Evolutionary conservation across 164 flowering plant species (phyloP), one percentile per base, ranked within the genome.

Genomic region (Magnolia sinica): DNA sequence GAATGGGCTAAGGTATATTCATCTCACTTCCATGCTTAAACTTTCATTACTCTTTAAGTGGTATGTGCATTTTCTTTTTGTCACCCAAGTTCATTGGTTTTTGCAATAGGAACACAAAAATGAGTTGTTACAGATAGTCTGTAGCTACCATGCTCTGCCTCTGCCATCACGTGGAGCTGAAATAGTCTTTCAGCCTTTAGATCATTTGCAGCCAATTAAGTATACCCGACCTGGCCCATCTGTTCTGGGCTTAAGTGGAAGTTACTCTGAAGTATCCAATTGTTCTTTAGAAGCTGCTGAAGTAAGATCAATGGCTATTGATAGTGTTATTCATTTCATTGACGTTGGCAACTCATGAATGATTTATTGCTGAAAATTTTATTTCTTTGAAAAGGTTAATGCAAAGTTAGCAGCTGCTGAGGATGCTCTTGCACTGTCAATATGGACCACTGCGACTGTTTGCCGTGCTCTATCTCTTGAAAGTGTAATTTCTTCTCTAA

Each of bases 401-500:
- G 85, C 82, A 50, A 88, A 86, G 86, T 83, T 93, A 82, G 94
- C 91, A 63, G 87, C 91, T 81, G 94, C 93, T 23, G 99, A 96
- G 85, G 97, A 94, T 87, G 93, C 96, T 82, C 76, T 77, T 84
- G 84, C 94, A 63, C 87, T 96, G 37, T 92, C 99, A 24, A 76
- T 89, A 72, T 96, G 98, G 99, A 84, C 97, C 70, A 90, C 91
- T 13, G 93, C 97, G 75, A 88, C 99, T 18, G 81, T 89, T 77
- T 96, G 99, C 76, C 90, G 99, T 76, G 92, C 83, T 80, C 93
- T 96, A 19, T 92, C 99, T 75, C 93, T 96, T 78, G 93, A 96
- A 81, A 91, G 86, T 81, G 99, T 96, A 92, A 89, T 79, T 66
- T 64, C 50, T 75, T 74, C 69, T 66, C 61, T 68, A n/a, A 61